A percentile compares a stretch with the other conserved stretches of the same genome.
phyloP scores from a whole-genome alignment of 129 eudicot species.

The Kitagawia praeruptora region DNA sequence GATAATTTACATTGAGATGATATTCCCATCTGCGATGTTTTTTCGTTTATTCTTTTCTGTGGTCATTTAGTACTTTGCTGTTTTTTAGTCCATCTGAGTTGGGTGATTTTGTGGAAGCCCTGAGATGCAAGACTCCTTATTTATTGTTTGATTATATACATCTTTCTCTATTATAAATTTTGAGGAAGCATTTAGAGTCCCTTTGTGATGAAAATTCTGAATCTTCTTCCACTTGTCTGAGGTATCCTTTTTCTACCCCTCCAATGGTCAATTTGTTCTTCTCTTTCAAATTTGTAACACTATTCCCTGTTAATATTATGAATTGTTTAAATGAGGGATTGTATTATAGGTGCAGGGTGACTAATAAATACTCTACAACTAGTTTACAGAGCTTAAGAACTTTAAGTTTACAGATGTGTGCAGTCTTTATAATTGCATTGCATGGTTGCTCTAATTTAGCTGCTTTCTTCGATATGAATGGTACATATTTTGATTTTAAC shows the following conservation, averaged over 20 bases:
- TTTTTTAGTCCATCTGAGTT: constrained; percentile 84
- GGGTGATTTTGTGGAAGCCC: constrained; percentile 69
- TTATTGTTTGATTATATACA: constrained; percentile 71
- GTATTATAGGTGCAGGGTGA: no score
- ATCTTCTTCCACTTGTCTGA: constrained; percentile 65
- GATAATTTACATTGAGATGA: constrained; percentile 42
- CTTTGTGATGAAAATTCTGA: constrained; percentile 51
- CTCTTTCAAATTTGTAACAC: background rate
- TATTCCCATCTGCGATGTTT: constrained; percentile 51
- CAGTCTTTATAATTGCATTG: no score
- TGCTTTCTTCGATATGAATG: no score
- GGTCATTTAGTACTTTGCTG: constrained; percentile 73
- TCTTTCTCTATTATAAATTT: constrained; percentile 56
- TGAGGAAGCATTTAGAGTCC: constrained; percentile 66
- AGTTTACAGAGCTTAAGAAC: no score
- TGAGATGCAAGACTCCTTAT: constrained; percentile 55
- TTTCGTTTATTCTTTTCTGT: constrained; percentile 76
- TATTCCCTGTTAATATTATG: background rate
- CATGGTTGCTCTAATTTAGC: no score
- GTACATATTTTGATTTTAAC: no score
- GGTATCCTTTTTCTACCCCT: constrained; percentile 29
- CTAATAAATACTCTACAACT: no score
- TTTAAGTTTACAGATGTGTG: no score
- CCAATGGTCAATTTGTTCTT: background rate
- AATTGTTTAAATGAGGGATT: no score